These are phyloP conservation scores for Sphagnum fallax DNA, from an alignment of 228 moss, liverwort and hornwort genomes.

Conservation along the genomic window DNA sequence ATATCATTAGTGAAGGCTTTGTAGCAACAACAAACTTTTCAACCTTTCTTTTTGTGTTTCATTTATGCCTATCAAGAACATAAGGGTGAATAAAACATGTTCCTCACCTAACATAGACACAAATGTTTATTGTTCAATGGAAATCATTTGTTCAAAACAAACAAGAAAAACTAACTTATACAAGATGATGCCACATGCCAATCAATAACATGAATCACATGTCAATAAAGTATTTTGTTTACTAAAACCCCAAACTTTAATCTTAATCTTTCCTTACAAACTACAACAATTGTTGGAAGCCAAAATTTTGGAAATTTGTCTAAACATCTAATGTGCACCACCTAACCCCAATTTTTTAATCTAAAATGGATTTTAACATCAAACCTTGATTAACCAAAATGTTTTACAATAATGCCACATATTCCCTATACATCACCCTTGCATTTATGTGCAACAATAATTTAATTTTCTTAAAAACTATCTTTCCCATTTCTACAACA, in stretches of 20 bases:
- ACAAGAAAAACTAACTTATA: no score
- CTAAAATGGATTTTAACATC: conserved; percentile 79
- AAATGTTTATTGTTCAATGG: no score
- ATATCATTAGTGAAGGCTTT: conserved; percentile 47
- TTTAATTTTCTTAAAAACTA: conserved; percentile 65
- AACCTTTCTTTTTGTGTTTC: conserved; percentile 74
- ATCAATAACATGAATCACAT: no score
- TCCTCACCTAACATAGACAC: conserved; percentile 45
- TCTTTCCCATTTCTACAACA: conserved; percentile 61
- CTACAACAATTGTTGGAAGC: conserved; percentile 70
- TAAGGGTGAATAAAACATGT: conserved; percentile 73
- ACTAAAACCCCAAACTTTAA: not conserved
- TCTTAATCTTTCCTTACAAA: conserved; percentile 35
- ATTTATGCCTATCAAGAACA: conserved; percentile 73
- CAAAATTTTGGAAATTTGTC: conserved; percentile 67
- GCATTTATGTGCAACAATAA: conserved; percentile 86
- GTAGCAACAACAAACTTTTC: conserved; percentile 56
- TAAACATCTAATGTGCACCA: conserved; percentile 82
- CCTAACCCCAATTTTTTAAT: conserved; percentile 58
- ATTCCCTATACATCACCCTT: conserved; percentile 66
- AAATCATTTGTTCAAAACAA: no score
- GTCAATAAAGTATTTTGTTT: no score
- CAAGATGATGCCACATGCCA: no score
- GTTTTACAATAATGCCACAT: conserved; percentile 54
- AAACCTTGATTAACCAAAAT: conserved; percentile 85